Conservation (phyloP, 495 filamentous ascomycete species). For the Aspergillus bridgeri region DNA sequence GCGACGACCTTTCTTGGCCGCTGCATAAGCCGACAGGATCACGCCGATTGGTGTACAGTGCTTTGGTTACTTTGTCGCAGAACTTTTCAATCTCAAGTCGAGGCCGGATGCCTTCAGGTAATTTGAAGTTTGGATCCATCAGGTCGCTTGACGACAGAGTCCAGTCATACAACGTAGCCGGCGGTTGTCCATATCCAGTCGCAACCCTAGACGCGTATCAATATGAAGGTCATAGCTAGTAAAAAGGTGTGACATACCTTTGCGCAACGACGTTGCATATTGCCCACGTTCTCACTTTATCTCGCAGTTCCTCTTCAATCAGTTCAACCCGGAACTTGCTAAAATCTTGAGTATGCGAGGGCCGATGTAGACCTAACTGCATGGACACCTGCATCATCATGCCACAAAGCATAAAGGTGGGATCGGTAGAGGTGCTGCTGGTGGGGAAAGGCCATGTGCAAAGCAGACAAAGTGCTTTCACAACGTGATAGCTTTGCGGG, state of each 20-base stretch:
- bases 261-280: constrained; percentile 93
- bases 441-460: constrained; percentile 91
- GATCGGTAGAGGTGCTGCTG: constrained; percentile 80
- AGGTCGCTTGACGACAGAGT: constrained; percentile 65
- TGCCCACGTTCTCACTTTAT: constrained; percentile 86
- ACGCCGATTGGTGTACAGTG: constrained; percentile 75
- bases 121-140: constrained; percentile 59
- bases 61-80: constrained; percentile 79
- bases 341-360: constrained; percentile 88
- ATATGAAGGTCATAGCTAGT: not conserved
- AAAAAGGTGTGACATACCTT: constrained; percentile 38
- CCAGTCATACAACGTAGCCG: constrained; percentile 86
- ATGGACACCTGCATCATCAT: constrained; percentile 93
- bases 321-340: constrained; percentile 77
- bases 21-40: constrained; percentile 70
- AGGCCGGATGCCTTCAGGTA: constrained; percentile 63
- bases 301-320: constrained; percentile 78
- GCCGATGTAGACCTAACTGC: constrained; percentile 85
- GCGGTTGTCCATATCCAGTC: constrained; percentile 87
- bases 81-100: constrained; percentile 78
- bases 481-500: constrained; percentile 83
- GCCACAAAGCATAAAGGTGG: constrained; percentile 85
- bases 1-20: constrained; percentile 64
- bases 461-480: constrained; percentile 83
- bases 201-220: constrained; percentile 55